These are phyloP conservation scores for Trichomonascus vanleenenianus DNA, from an alignment of 805 yeast species.

Conservation along the genomic window DNA sequence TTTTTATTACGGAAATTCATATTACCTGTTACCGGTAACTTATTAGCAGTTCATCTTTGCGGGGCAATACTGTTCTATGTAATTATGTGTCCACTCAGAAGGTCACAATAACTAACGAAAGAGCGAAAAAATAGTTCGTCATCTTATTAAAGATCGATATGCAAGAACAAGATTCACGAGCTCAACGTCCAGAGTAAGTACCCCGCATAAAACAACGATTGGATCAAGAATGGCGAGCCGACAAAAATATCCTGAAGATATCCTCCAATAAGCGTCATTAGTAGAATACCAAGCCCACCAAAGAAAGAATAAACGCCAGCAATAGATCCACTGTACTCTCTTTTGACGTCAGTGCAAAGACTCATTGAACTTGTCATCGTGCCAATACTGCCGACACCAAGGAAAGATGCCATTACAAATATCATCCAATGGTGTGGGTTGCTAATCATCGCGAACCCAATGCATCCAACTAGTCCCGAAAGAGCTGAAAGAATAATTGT, in stretches of 20 bases:
- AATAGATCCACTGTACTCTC: constrained; percentile 49
- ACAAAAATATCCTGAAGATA: constrained; percentile 47
- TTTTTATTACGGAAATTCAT: too few species aligned
- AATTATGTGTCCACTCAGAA: too few species aligned
- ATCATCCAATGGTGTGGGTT: constrained; percentile 32
- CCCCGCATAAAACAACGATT: constrained; percentile 36
- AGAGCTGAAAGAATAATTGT: constrained; percentile 29
- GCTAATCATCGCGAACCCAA: constrained; percentile 28
- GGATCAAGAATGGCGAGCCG: constrained; percentile 50
- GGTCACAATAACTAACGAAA: too few species aligned
- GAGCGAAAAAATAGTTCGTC: too few species aligned
- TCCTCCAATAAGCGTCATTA: constrained; percentile 57
- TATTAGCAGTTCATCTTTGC: too few species aligned
- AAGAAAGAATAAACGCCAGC: constrained; percentile 61
- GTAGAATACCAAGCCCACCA: constrained; percentile 61
- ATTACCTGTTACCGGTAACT: too few species aligned
- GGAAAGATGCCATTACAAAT: constrained; percentile 34
- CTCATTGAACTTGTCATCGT: constrained; percentile 58
- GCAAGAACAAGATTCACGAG: too few species aligned
- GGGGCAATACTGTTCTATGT: too few species aligned
- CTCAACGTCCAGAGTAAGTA: too few species aligned
- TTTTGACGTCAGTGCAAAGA: constrained; percentile 40
- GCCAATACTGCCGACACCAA: constrained; percentile 59
- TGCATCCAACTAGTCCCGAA: constrained; percentile 39
- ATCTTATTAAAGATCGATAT: too few species aligned